phyloP scores from a whole-genome alignment of 352 stramenopile species.

The Phytophthora ramorum region DNA sequence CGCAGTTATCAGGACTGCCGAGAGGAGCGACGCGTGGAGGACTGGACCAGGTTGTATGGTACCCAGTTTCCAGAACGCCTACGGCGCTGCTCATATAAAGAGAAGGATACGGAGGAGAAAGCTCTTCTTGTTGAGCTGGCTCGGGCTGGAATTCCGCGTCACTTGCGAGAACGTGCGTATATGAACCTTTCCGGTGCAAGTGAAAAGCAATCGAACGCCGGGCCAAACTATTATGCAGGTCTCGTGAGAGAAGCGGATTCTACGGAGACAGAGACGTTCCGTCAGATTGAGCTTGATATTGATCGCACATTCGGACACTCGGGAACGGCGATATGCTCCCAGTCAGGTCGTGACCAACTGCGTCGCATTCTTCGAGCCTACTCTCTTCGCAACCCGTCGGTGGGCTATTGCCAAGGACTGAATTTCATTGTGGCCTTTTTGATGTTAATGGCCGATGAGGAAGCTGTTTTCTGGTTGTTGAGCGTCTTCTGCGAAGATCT shows the following conservation, averaged over 20 bases:
- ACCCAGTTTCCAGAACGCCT: constrained; percentile 52
- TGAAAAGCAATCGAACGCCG: constrained; percentile 64
- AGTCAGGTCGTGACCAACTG: constrained; percentile 57
- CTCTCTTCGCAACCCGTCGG: constrained; percentile 73
- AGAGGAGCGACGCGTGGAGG: constrained; percentile 67
- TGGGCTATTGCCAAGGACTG: constrained; percentile 90
- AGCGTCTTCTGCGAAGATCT: constrained; percentile 91
- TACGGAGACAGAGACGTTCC: constrained; percentile 66
- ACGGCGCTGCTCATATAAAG: constrained; percentile 35
- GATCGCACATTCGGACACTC: constrained; percentile 87
- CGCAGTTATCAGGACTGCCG: constrained; percentile 78
- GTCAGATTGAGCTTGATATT: constrained; percentile 89
- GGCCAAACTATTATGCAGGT: constrained; percentile 53
- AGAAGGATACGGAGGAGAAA: constrained; percentile 43
- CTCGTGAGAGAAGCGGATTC: constrained; percentile 53
- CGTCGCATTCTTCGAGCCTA: constrained; percentile 82
- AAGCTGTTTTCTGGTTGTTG: constrained; percentile 90
- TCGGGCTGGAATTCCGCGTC: constrained; percentile 61
- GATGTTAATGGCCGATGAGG: constrained; percentile 82
- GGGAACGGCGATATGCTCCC: constrained; percentile 64
- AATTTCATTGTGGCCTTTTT: constrained; percentile 93
- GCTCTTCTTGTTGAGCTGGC: constrained; percentile 45
- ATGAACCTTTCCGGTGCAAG: constrained; percentile 70
- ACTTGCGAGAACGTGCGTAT: constrained; percentile 73
- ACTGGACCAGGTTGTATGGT: constrained; percentile 66